Evolutionary conservation across 2,329 filamentous ascomycete species (phyloP).

Genomic region (Talaromyces sp.): DNA sequence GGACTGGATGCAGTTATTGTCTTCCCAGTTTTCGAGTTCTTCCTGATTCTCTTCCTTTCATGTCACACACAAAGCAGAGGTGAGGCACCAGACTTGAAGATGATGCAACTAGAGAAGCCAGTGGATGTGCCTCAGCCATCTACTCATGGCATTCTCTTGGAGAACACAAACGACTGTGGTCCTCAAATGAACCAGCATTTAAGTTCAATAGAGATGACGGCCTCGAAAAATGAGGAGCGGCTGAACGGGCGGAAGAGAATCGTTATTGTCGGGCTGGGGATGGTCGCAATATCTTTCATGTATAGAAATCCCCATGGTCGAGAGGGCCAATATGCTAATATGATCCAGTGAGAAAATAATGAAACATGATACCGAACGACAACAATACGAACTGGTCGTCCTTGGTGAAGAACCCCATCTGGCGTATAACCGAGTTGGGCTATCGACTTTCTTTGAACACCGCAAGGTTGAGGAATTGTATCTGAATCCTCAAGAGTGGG

Average conservation of each 20-base stretch:
- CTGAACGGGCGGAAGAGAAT: constrained; percentile 53
- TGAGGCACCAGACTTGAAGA: neutral
- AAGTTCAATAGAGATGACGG: neutral
- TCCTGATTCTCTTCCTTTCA: neutral
- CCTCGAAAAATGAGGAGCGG: neutral
- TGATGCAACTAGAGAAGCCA: neutral
- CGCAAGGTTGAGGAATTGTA: constrained; percentile 82
- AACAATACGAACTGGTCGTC: constrained; percentile 76
- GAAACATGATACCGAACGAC: constrained; percentile 71
- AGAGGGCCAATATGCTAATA: neutral
- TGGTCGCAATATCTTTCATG: constrained; percentile 90
- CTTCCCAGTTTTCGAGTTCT: neutral
- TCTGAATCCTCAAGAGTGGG: constrained; percentile 79
- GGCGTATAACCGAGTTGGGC: constrained; percentile 84
- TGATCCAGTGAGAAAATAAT: constrained; percentile 73
- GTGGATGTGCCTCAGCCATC: neutral
- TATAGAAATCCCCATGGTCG: constrained; percentile 44
- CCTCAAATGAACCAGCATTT: neutral
- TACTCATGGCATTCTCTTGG: neutral
- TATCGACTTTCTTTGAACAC: constrained; percentile 86
- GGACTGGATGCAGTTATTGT: neutral
- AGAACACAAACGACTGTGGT: neutral
- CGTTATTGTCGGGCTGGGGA: constrained; percentile 78
- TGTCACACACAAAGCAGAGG: neutral
- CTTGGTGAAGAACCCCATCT: constrained; percentile 84